Conservation (phyloP, 2,329 filamentous ascomycete species). For the Botryotinia convoluta region DNA sequence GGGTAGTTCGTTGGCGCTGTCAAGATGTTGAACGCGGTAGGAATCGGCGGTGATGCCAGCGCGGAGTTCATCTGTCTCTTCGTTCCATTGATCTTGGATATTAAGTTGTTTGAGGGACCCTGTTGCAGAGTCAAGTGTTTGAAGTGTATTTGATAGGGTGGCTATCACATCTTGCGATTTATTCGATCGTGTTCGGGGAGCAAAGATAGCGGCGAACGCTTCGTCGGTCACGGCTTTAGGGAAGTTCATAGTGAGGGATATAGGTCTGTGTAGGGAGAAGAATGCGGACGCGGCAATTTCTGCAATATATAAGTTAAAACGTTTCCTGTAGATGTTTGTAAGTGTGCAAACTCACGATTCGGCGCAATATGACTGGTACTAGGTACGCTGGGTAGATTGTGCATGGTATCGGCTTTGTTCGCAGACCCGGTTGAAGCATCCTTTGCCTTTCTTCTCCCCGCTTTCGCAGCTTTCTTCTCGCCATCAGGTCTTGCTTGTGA, state of each 20-base stretch:
- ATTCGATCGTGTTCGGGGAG: conserved; percentile 49
- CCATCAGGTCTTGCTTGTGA: conserved; percentile 28
- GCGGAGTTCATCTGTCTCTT: conserved; percentile 40
- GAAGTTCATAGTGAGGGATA: conserved; percentile 81
- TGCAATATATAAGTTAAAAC: conserved; percentile 41
- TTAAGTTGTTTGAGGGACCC: conserved; percentile 34
- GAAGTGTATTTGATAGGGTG: conserved; percentile 60
- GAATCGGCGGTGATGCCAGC: conserved; percentile 46
- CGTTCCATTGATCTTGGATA: conserved; percentile 33
- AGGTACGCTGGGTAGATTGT: conserved; percentile 69
- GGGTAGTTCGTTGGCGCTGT: conserved; percentile 52
- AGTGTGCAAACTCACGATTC: conserved; percentile 49
- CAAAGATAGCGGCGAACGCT: conserved; percentile 83
- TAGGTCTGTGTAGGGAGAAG: conserved; percentile 93
- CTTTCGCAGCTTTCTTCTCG: conserved; percentile 45
- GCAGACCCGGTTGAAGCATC: conserved; percentile 42
- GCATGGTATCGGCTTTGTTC: conserved; percentile 46
- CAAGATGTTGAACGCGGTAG: conserved; percentile 51
- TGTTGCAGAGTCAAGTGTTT: conserved; percentile 59
- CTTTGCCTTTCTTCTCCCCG: conserved; percentile 55
- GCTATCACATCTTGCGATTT: conserved; percentile 60
- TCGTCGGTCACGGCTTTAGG: conserved; percentile 69
- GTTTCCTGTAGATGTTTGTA: neutral
- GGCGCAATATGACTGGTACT: conserved; percentile 70
- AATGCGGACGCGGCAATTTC: conserved; percentile 87